Base-by-base conservation (phyloP, 73 alveolate genomes). In the Tetrahymena thermophila region DNA sequence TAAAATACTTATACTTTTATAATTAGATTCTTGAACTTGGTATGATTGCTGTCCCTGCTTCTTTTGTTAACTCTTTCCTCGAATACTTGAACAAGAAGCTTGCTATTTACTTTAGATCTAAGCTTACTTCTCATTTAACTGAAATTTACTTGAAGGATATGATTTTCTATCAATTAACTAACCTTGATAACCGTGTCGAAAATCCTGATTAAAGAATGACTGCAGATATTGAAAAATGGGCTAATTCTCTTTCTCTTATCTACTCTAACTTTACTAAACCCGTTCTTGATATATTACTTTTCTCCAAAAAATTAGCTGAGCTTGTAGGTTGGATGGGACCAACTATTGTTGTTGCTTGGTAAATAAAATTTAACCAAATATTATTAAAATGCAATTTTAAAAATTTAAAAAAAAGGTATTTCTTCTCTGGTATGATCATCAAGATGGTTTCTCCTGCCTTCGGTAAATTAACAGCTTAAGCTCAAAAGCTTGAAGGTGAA, bases 241-340 rank as follows among this genome's bases (percentile, higher is more conserved):
- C 99, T 3, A 94, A 94, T n/a, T 97, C 99, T 40, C 97, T 98
- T 19, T 94, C 98, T 19, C 96, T 96, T 85, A 96, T 98, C 4
- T 98, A 98, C 71, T 95, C 98, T 94, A 98, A 98, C 94, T 94
- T 98, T 44, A 95, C 99, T 17, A 98, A 98, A 95, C 99, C 99
- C 35, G 94, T 98, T 35, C 97, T 98, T 31, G 99, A 98, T 96
- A 98, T 98, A 34, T 84, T 98, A 34, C 93, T 98, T 95, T 98
- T 98, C 98, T 97, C 99, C 21, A 96, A 97, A 94, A 98, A 98
- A 84, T 97, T 98, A 16, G 97, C 99, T n/a, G 99, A 98, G 94
- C 96, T 98, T 9, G 99, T 98, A 16, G 99, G 99, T 55, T 96
- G 98, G 97, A 96, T 98, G 95, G 99, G 99, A 37, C 99, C 99